Conservation (phyloP, 192 early-diverging fungal genomes). For the Coemansia sp. region DNA sequence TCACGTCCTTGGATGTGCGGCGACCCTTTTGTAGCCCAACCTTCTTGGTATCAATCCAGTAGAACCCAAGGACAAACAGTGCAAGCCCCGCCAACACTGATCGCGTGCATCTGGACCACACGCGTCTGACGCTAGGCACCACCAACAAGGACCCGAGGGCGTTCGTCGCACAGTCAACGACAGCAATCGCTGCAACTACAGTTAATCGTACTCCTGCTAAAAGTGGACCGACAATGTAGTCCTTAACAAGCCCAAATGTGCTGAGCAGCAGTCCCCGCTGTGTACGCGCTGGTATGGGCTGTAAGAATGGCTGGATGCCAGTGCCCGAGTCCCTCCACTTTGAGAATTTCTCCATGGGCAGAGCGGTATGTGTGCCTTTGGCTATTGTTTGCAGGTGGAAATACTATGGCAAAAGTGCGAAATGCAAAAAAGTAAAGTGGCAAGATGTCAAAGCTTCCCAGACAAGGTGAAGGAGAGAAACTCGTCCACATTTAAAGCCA, state of each 20-base stretch:
- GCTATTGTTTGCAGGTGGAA: too few species aligned
- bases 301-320: slow-evolving; percentile 88
- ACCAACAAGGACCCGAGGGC: slow-evolving; percentile 23
- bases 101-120: slow-evolving; percentile 24
- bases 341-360: slow-evolving; percentile 81
- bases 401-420: too few species aligned
- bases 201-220: slow-evolving; percentile 47
- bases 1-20: slow-evolving; percentile 15
- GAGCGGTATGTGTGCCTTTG: too few species aligned
- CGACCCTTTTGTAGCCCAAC: slow-evolving; percentile 68
- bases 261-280: slow-evolving; percentile 18
- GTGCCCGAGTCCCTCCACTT: slow-evolving; percentile 84
- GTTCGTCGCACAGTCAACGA: slow-evolving; percentile 41
- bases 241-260: slow-evolving; percentile 14
- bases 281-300: slow-evolving; percentile 56
- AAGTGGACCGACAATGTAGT: slow-evolving; percentile 38
- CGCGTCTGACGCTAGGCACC: slow-evolving; percentile 20
- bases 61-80: slow-evolving; percentile 72
- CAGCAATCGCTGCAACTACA: slow-evolving; percentile 47
- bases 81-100: slow-evolving; percentile 55
- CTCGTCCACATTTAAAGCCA: too few species aligned
- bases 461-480: too few species aligned
- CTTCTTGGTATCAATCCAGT: slow-evolving; percentile 63
- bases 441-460: too few species aligned
- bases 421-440: too few species aligned